Base-by-base conservation (phyloP, 176 grass and related monocot species). In the Urochloa ruziziensis region DNA sequence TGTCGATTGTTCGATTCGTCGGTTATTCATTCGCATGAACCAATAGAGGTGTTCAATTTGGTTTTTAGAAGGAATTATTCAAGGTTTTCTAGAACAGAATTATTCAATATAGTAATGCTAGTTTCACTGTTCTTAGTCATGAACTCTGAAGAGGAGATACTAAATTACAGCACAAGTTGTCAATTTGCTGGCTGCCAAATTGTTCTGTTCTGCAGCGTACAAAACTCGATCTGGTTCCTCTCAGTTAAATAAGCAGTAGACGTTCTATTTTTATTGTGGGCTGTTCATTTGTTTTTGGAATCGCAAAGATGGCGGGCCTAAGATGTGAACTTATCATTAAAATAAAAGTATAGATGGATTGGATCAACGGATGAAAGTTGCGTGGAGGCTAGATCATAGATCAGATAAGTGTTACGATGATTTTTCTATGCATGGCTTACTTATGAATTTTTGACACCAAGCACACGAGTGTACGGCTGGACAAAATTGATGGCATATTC, bases 281-380 rank as follows among this genome's bases (percentile, higher is more conserved):
- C 27, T 74, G 24, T 59, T 24, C 28, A 61, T 80, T 56, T 67
- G 44, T 76, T 77, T 85, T 82, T 59, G 47, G 37, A 90, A 86
- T 77, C 63, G 25, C 5, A 15, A 15, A 81, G 21, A 62, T 71
- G 36, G 44, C 64, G 83, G 75, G 32, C 37, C 57, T 53, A 64
- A 58, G 44, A 69, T 89, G 88, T 76, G 88, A 82, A 43, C 34
- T 56, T 70, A 23, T 67, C 72, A 86, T 71, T 78, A 79, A 73
- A 74, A 59, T 42, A 60, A 86, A 70, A 39, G 4, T 7, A 67
- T 48, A 49, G 17, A 1, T 67, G 66, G 46, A 49, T 78, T 65
- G 71, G 66, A 72, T 65, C 57, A 70, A 28, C 16, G 29, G 57
- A 15, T 21, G 33, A 74, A 57, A 52, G 75, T 52, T 53, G 36